These are phyloP conservation scores for Teunomyces lycoperdinae DNA, from an alignment of 805 yeast species.

Conservation along the genomic window DNA sequence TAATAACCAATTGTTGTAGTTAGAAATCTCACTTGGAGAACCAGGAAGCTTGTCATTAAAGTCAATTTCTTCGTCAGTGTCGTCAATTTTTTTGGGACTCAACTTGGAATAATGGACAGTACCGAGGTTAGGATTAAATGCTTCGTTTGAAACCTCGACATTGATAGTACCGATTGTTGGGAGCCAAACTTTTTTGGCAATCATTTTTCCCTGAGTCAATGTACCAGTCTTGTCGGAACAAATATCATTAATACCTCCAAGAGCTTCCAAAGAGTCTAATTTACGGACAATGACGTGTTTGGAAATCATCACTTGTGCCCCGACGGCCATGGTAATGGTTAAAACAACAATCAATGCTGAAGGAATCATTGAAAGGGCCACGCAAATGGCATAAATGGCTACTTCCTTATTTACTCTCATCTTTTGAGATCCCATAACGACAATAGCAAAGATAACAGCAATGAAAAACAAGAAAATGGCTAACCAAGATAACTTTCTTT, in stretches of 20 bases:
- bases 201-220: conserved; percentile 76
- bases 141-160: conserved; percentile 54
- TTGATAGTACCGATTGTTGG: conserved; percentile 59
- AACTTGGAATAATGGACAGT: conserved; percentile 31
- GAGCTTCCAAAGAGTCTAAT: conserved; percentile 72
- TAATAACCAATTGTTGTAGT: conserved; percentile 51
- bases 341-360: conserved; percentile 76
- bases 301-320: conserved; percentile 70
- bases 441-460: conserved; percentile 83
- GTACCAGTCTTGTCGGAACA: conserved; percentile 87
- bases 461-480: conserved; percentile 69
- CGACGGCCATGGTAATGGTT: conserved; percentile 84
- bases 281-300: conserved; percentile 73
- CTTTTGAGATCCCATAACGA: conserved; percentile 82
- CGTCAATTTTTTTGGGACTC: conserved; percentile 36
- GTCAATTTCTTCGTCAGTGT: conserved; percentile 36
- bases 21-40: conserved; percentile 17
- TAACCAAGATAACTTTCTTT: conserved; percentile 68
- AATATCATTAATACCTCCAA: conserved; percentile 76
- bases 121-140: conserved; percentile 65
- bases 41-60: conserved; percentile 17
- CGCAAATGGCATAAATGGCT: conserved; percentile 86
- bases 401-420: conserved; percentile 75
- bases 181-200: conserved; percentile 66
- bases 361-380: conserved; percentile 78